phyloP scores from a whole-genome alignment of 2,329 filamentous ascomycete genomes.

The Pseudogymnoascus sp. region DNA sequence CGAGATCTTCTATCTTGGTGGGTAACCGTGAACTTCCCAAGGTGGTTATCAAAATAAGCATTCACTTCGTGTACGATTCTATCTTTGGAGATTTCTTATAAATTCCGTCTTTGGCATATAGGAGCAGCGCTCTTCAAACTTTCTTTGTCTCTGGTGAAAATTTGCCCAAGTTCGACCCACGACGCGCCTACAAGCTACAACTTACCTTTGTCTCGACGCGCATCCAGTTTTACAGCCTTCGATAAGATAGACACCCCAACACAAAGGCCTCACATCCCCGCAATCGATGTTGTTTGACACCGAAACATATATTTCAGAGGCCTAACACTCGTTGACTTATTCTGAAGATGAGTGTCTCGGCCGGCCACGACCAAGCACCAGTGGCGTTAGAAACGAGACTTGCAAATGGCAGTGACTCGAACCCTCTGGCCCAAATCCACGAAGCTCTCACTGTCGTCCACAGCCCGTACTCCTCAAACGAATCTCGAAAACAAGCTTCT shows the following conservation, averaged over 20 bases:
- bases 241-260: conserved; percentile 8
- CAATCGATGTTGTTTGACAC: conserved; percentile 5
- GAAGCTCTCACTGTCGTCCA: conserved; percentile 84
- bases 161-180: neutral
- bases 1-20: conserved; percentile 6
- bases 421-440: conserved; percentile 60
- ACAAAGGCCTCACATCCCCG: conserved; percentile 5
- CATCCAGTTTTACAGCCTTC: neutral
- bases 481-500: conserved; percentile 73
- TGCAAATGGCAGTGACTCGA: conserved; percentile 33
- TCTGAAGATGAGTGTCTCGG: conserved; percentile 5
- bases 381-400: conserved; percentile 19
- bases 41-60: conserved; percentile 5
- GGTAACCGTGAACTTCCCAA: neutral
- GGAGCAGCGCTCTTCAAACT: conserved; percentile 3
- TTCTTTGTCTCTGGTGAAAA: neutral
- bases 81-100: neutral
- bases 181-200: neutral
- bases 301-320: neutral
- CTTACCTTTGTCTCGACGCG: neutral
- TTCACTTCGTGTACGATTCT: conserved; percentile 8
- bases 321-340: conserved; percentile 5
- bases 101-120: neutral
- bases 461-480: conserved; percentile 70
- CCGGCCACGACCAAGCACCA: conserved; percentile 6